Evolutionary conservation across 2,329 filamentous ascomycete species (phyloP), one percentile per base, ranked within the genome.

Genomic region (Ophiostoma pallidulum): DNA sequence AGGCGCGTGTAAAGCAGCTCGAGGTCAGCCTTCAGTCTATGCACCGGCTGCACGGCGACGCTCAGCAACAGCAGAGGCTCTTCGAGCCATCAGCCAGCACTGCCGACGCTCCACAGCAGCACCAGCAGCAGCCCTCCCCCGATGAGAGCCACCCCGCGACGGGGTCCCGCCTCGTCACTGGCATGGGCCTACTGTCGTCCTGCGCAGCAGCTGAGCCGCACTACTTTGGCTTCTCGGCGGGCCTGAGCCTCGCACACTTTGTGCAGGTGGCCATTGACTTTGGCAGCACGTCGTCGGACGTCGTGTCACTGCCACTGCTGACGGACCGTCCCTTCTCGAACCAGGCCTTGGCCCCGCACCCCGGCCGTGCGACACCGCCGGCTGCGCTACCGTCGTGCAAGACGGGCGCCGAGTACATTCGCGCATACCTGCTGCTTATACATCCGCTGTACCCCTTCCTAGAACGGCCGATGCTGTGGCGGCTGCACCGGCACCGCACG

Each of bases 201-300:
- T 45, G 41, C 9, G 49, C 49, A 0, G 49, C 49, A 0, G 45
- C 49, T 6, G 49, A 51, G 38, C 49, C 49, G 28, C 49, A 51
- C 33, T 51, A 51, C 16, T 51, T 51, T 40, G 49, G 49, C 26
- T 48, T 51, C 29, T 51, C 49, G 20, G 49, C 49, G 2, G 49
- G 49, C 2, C 41, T 51, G n/a, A 51, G 49, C 28, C 33, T 51
- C 12, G 49, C 49, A 0, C 49, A 51, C 16, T 48, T 51, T 38
- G 49, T 51, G 38, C 45, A 51, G 46, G 49, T 48, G 32, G 49
- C 49, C 4, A 38, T 51, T 7, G 49, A 51, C 10, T 42, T 43
- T 26, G 49, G 46, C 18, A 48, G 38, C 32, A 35, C 36, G 18
- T 42, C 49, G 24, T 38, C 41, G 3, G 41, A 48, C 29, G 41